These are phyloP conservation scores for Elaeagnus macrophylla DNA, from an alignment of 306 rosid genomes.

Conservation along the genomic window DNA sequence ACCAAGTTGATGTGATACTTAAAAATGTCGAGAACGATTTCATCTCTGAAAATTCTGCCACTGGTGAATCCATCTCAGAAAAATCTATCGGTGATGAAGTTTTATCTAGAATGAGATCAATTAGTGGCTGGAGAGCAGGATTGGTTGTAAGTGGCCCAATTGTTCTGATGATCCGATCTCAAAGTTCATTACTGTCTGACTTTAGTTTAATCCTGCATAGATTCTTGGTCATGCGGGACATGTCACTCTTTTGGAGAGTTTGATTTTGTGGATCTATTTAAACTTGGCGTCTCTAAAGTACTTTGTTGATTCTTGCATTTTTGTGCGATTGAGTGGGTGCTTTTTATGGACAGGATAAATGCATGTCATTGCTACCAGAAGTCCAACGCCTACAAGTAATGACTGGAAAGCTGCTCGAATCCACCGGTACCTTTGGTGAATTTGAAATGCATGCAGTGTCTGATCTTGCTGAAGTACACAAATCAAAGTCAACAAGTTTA, in stretches of 20 bases:
- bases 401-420: conserved; percentile 43
- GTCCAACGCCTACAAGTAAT: conserved; percentile 54
- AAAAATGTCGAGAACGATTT: conserved; percentile 55
- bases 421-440: conserved; percentile 26
- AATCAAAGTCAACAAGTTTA: conserved; percentile 45
- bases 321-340: conserved; percentile 9
- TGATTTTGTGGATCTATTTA: not conserved
- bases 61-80: not conserved
- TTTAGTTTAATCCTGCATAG: no score
- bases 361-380: conserved; percentile 89
- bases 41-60: conserved; percentile 40
- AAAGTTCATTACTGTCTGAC: no score
- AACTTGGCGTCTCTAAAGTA: not conserved
- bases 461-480: conserved; percentile 40
- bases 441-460: conserved; percentile 37
- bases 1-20: conserved; percentile 68
- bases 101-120: conserved; percentile 45
- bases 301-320: not conserved
- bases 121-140: conserved; percentile 58
- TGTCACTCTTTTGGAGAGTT: no score
- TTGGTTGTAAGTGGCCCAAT: conserved; percentile 68
- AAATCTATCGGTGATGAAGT: conserved; percentile 23
- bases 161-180: not conserved
- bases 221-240: no score
- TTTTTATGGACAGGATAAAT: conserved; percentile 54